phyloP scores from a whole-genome alignment of 352 stramenopile species.

The Pythium sukuiense region DNA sequence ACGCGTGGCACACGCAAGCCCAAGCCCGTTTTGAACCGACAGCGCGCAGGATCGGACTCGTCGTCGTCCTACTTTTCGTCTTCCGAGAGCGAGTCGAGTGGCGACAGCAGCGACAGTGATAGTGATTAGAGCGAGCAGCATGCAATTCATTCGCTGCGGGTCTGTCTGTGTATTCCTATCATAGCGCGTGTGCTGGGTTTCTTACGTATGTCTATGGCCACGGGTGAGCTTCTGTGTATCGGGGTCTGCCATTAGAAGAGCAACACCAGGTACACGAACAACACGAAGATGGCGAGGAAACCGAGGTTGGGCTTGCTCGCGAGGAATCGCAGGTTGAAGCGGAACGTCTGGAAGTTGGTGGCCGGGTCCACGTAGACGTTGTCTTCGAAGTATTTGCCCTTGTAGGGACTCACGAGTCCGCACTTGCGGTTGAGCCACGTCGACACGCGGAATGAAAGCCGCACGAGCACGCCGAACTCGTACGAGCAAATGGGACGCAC shows the following conservation, averaged over 20 bases:
- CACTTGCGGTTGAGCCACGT: constrained; percentile 74
- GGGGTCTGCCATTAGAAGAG: constrained; percentile 39
- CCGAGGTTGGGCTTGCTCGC: constrained; percentile 85
- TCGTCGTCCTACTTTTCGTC: constrained; percentile 80
- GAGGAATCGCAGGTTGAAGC: constrained; percentile 87
- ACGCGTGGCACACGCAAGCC: neutral
- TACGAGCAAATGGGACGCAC: constrained; percentile 82
- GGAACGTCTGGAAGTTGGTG: constrained; percentile 42
- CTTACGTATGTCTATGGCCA: neutral
- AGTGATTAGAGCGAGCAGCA: constrained; percentile 29
- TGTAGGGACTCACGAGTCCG: constrained; percentile 68
- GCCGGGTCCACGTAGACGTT: constrained; percentile 65
- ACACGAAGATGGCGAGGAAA: constrained; percentile 53
- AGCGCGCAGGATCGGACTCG: constrained; percentile 26
- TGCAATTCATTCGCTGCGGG: neutral
- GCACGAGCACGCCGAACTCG: constrained; percentile 76
- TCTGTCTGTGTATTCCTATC: neutral
- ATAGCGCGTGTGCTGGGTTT: neutral
- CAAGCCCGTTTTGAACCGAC: neutral
- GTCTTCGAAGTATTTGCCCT: constrained; percentile 68
- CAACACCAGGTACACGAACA: constrained; percentile 70
- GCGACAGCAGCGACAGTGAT: constrained; percentile 34
- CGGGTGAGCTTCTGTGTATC: neutral
- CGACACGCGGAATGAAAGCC: constrained; percentile 75
- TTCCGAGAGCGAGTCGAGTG: constrained; percentile 75